These are phyloP conservation scores for Eimeria tenella DNA, from an alignment of 169 alveolate genomes.

Conservation along the genomic window DNA sequence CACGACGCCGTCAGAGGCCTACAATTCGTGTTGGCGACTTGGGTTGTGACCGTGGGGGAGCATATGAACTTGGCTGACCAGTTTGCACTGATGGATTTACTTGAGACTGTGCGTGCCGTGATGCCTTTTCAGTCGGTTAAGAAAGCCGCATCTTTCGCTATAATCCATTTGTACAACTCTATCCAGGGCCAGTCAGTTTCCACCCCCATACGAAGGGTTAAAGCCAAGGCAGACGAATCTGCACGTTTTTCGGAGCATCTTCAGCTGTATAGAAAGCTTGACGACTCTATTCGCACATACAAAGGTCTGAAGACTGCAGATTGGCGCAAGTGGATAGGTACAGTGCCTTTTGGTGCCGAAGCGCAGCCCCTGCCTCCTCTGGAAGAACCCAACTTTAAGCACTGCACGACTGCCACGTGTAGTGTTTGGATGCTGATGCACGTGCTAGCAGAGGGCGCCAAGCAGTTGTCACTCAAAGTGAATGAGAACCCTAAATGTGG, in stretches of 20 bases:
- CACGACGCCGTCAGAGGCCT: slow-evolving; percentile 52
- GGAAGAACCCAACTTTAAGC: slow-evolving; percentile 68
- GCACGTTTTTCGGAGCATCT: slow-evolving; percentile 30
- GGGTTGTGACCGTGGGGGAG: slow-evolving; percentile 50
- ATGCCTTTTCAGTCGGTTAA: slow-evolving; percentile 22
- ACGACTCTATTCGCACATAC: background rate
- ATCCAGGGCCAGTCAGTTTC: background rate
- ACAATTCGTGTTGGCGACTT: slow-evolving; percentile 53
- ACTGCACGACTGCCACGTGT: slow-evolving; percentile 72
- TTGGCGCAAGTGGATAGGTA: slow-evolving; percentile 41
- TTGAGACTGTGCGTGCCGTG: slow-evolving; percentile 38
- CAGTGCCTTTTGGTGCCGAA: slow-evolving; percentile 34
- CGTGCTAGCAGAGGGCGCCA: slow-evolving; percentile 69
- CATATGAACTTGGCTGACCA: slow-evolving; percentile 34
- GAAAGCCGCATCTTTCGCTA: slow-evolving; percentile 35
- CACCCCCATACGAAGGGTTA: background rate
- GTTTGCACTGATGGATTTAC: slow-evolving; percentile 52
- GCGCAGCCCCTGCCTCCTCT: slow-evolving; percentile 54
- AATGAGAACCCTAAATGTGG: slow-evolving; percentile 33
- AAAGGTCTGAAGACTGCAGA: slow-evolving; percentile 35
- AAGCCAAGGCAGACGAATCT: background rate
- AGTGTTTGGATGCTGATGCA: slow-evolving; percentile 77
- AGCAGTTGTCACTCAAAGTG: slow-evolving; percentile 5
- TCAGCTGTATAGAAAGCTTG: slow-evolving; percentile 36
- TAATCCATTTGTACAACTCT: slow-evolving; percentile 21